Evolutionary conservation across 2,329 filamentous ascomycete species (phyloP), one percentile per base, ranked within the genome.

Genomic region (Simplicillium sp.): DNA sequence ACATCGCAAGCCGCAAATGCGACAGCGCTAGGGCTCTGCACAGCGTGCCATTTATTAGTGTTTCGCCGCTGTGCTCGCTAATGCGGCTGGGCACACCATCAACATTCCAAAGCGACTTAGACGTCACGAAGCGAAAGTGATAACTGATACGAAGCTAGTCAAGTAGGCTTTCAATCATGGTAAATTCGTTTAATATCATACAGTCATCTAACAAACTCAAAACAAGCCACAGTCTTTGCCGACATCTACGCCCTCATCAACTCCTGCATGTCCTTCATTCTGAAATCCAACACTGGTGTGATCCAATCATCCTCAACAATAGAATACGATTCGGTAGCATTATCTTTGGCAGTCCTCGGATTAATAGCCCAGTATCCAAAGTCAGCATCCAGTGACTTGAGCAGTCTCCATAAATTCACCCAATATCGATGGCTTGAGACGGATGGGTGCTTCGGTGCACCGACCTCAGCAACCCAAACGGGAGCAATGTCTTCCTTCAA

Each of bases 301-400:
- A 70, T 52, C 80, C 80, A 84, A 55, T 81, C 77, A 50, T 82
- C 77, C 45, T 70, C 59, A 14, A 84, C 60, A 17, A 84, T 58
- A 3, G 73, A 71, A 53, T 84, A 84, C 11, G 68, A 67, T 62
- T 84, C 80, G 28, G 60, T 64, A 37, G 61, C 67, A 54, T 79
- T 68, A 31, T 71, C 63, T 43, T 68, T 68, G 9, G 77, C 74
- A 58, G 84, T 84, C 36, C 75, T 65, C 32, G 80, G 75, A 59
- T 84, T 84, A 48, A 84, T 54, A 13, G 80, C 80, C 81, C 80
- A 84, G 58, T 84, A 84, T 7, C 74, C 80, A 62, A 80, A 82
- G 50, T 83, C 79, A 9, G 75, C 75, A 49, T 82, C 76, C 38
- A 76, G 57, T 3, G 62, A 58, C 50, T 69, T 68, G 43, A 84